Base-by-base conservation (phyloP, 1,284 basidiomycete genomes). In the Trichosporon asahii region DNA sequence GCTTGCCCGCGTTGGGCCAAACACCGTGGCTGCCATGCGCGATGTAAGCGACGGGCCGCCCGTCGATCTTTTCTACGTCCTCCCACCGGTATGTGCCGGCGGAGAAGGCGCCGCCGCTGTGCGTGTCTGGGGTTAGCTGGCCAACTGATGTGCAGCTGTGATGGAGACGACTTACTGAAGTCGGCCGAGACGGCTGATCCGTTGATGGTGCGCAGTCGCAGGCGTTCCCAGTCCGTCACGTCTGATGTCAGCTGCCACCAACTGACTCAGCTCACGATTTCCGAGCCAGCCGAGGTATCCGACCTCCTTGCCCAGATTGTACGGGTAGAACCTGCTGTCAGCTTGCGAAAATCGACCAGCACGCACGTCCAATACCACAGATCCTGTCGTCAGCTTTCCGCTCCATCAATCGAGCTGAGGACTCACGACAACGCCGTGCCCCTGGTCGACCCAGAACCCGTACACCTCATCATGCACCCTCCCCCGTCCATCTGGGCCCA, bases 251-350 rank as follows among this genome's bases (percentile, higher is more conserved):
- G 70, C 64, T 21, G 5, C 23, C 9, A 7, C 14, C 0, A 11
- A 0, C 1, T 0, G 8, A 2, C 3, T 3, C 11, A 9, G 75
- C 80, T 72, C 65, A 83, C 80, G 81, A 70, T 83, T 81, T 0
- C 81, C 82, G 4, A 83, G 70, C 18, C 78, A 72, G 1, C 82
- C 82, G 18, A 83, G 75, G 0, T 74, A 73, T 18, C 78, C 77
- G 2, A 81, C 76, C 8, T 74, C 69, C 72, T 83, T 83, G 29
- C 82, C 82, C 23, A 80, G 75, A 65, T 83, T 83, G 75, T 78
- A 82, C 0, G 82, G 82, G 68, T 83, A 83, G 76, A 76, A 82
- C 1, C 72, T 78, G 66, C 49, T 2, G n/a, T 70, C 66, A 72
- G 71, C 53, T 29, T 7, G 23, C 15, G 4, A 2, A 8, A 0